phyloP scores from a whole-genome alignment of 371 early-diverging fungal genomes.

The Mortierella sp. region DNA sequence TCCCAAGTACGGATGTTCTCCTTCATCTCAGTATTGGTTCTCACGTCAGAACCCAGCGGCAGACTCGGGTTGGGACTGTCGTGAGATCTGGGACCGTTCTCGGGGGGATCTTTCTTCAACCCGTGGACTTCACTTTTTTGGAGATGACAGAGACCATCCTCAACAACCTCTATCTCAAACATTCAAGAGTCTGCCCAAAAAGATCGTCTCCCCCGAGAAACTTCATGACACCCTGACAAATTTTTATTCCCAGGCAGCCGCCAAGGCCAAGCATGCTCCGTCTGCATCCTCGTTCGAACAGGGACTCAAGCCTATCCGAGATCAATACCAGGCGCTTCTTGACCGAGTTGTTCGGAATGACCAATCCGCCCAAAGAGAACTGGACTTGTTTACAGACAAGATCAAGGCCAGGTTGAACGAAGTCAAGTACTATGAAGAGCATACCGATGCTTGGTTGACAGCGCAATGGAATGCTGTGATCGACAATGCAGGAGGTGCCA shows the following conservation, averaged over 20 bases:
- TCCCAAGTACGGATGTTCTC: constrained; percentile 50
- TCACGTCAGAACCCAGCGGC: constrained; percentile 16
- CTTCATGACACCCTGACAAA: constrained; percentile 31
- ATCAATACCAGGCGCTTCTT: constrained; percentile 26
- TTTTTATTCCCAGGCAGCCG: constrained; percentile 23
- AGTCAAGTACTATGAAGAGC: constrained; percentile 50
- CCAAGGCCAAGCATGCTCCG: constrained; percentile 36
- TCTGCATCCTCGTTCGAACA: constrained; percentile 36
- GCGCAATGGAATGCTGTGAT: constrained; percentile 46
- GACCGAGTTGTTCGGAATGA: constrained; percentile 30
- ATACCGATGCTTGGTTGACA: constrained; percentile 45
- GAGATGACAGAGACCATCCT: no score
- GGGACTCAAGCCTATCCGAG: constrained; percentile 29
- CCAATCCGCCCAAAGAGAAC: constrained; percentile 28
- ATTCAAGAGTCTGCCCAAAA: constrained; percentile 44
- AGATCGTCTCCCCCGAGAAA: constrained; percentile 22
- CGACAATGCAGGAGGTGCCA: constrained; percentile 38
- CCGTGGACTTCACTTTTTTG: no score
- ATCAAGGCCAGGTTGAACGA: constrained; percentile 38
- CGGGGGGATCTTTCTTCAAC: constrained; percentile 9
- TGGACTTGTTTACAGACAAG: constrained; percentile 40
- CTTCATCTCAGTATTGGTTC: constrained; percentile 50
- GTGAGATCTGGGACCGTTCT: constrained; percentile 51
- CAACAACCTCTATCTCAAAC: not conserved
- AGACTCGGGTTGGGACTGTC: constrained; percentile 37